Conservation (phyloP, 345 rosid genomes). For the Brassica carinata region DNA sequence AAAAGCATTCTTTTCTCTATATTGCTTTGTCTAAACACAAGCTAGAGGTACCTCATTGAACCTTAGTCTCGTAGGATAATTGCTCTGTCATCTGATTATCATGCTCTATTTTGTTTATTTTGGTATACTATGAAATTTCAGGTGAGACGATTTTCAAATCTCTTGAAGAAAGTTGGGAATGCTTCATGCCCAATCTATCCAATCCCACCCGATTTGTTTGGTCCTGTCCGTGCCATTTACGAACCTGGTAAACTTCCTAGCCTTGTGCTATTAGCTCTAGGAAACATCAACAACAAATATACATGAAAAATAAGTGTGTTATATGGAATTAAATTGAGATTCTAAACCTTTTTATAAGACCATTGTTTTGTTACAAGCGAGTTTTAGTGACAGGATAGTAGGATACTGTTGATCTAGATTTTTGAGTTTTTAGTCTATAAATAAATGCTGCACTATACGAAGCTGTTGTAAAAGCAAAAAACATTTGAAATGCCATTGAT, state of each 20-base stretch:
- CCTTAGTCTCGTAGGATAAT: not conserved
- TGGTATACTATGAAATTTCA: constrained; percentile 38
- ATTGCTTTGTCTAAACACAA: not conserved
- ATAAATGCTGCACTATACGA: not conserved
- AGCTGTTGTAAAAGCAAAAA: not conserved
- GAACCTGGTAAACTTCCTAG: constrained; percentile 59
- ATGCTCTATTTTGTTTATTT: constrained; percentile 4
- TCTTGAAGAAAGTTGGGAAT: constrained; percentile 70
- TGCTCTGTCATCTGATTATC: constrained; percentile 3
- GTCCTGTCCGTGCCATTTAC: constrained; percentile 51
- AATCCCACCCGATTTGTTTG: constrained; percentile 53
- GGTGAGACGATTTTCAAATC: constrained; percentile 76
- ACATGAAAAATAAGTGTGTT: not conserved
- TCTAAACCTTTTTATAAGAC: not conserved
- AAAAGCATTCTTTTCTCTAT: not conserved
- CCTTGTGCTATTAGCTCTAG: not conserved
- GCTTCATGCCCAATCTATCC: constrained; percentile 60
- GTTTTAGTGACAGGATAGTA: not conserved
- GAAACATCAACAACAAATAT: not conserved
- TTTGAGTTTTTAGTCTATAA: not conserved
- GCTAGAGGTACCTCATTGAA: not conserved
- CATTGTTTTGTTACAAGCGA: not conserved
- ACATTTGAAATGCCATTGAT: not conserved
- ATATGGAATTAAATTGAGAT: not conserved
- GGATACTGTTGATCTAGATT: too few relatives aligned